These are phyloP conservation scores for Colletotrichum tofieldiae DNA, from an alignment of 2,329 filamentous ascomycete genomes.

Conservation along the genomic window DNA sequence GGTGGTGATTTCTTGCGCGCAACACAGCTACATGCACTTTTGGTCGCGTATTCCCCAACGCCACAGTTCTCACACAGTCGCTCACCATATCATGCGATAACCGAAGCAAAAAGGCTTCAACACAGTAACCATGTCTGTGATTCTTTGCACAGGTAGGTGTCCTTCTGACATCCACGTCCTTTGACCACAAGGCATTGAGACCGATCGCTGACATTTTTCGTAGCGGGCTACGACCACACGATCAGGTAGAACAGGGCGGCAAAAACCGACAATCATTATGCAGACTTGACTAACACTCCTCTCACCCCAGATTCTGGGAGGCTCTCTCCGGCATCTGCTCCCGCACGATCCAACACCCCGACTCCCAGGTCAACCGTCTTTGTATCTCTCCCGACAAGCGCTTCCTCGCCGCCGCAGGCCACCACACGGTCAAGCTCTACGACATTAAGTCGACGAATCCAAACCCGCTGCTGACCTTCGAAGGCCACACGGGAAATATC, in stretches of 20 bases:
- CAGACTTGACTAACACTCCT: conserved; percentile 27
- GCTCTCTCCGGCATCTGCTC: conserved; percentile 98
- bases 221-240: conserved; percentile 76
- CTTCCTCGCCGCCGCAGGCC: conserved; percentile 86
- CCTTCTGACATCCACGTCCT: conserved; percentile 13
- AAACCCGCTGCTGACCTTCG: conserved; percentile 91
- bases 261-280: not conserved
- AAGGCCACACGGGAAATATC: conserved; percentile 95
- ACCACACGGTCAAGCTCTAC: conserved; percentile 94
- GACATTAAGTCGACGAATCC: conserved; percentile 99
- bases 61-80: not conserved
- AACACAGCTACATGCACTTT: not conserved
- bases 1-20: conserved; percentile 23
- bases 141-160: conserved; percentile 73
- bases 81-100: conserved; percentile 41
- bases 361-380: conserved; percentile 97
- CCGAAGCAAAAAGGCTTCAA: conserved; percentile 25
- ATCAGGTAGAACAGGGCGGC: conserved; percentile 62
- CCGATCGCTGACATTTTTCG: conserved; percentile 21
- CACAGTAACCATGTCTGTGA: conserved; percentile 68
- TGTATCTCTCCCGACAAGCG: conserved; percentile 99
- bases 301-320: conserved; percentile 88
- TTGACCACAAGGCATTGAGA: conserved; percentile 9
- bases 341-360: conserved; percentile 96
- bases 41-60: not conserved